Evolutionary conservation across 257 asterid genomes (phyloP), one percentile per base, ranked within the genome.

Genomic region (Solanum gracilifrons): DNA sequence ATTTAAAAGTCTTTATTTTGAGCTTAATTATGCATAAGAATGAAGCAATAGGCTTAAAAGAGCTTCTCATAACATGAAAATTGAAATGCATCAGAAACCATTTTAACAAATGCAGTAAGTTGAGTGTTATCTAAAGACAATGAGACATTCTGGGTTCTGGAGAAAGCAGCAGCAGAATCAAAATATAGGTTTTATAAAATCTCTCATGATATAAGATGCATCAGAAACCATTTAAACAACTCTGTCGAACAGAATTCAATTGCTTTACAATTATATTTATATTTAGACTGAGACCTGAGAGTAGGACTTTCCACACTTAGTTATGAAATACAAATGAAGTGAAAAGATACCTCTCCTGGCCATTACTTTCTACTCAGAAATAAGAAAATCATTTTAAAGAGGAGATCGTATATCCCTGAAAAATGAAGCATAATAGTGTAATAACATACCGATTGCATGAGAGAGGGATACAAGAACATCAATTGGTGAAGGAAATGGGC

Each of bases 401-500:
- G n/a, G n/a, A 79, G 9, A 60, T 43, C 20, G 18, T 16, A 43
- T 79, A 79, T 43, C n/a, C 20, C 16, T 20, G 58, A 76, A 79
- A 80, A 23, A 88, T 48, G 48, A 87, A 85, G 46, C 32, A 48
- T 27, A 36, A 64, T 51, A 55, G 43, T n/a, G 41, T 25, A 86
- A 86, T 13, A 74, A 82, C 89, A 91, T 95, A 97, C 99, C 99
- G 87, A 90, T 93, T 82, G 98, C 99, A 80, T 89, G 93, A 85
- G 99, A 90, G 74, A 95, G 91, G 86, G 96, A 93, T 87, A 88
- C 89, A 37, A 97, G 95, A 91, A 95, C 99, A 88, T 97, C 97
- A 84, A 90, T 85, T 90, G 99, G 98, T 39, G 97, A 97, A 92
- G 95, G 91, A 92, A 97, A 95, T 88, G 99, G 98, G 48, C 99